Evolutionary conservation across 805 yeast genomes (phyloP).

Genomic region (Cyberlindnera mycetangii): DNA sequence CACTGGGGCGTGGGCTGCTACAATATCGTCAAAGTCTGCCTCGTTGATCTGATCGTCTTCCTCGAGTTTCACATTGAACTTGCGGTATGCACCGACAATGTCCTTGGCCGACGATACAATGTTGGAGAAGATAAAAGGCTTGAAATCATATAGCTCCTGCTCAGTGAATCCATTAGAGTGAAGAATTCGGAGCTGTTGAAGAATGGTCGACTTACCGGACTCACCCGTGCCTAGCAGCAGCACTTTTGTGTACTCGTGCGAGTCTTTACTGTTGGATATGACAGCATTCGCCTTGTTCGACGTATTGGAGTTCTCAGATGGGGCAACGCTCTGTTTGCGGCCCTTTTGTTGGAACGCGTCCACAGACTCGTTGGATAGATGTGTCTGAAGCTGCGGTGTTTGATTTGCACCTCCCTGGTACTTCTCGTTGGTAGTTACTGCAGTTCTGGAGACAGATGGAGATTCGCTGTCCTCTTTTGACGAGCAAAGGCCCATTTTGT

Average conservation of each 20-base stretch:
- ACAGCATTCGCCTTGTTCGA: slow-evolving; percentile 7
- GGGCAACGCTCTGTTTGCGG: slow-evolving; percentile 24
- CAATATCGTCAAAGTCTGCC: slow-evolving; percentile 26
- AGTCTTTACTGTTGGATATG: slow-evolving; percentile 21
- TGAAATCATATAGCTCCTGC: slow-evolving; percentile 70
- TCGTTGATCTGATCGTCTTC: slow-evolving; percentile 31
- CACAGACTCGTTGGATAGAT: neutral
- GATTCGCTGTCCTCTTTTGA: slow-evolving; percentile 18
- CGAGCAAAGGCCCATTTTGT: slow-evolving; percentile 24
- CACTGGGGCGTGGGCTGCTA: slow-evolving; percentile 35
- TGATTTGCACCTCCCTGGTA: too few species aligned
- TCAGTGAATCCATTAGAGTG: slow-evolving; percentile 39
- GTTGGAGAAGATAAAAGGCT: slow-evolving; percentile 76
- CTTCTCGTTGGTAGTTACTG: neutral
- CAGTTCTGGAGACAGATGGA: neutral
- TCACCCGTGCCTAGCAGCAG: slow-evolving; percentile 81
- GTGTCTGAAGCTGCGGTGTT: neutral
- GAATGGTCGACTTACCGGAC: slow-evolving; percentile 44
- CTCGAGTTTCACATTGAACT: slow-evolving; percentile 37
- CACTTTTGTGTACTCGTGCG: slow-evolving; percentile 59
- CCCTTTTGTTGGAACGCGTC: neutral
- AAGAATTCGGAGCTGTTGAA: slow-evolving; percentile 40
- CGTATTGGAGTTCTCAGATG: slow-evolving; percentile 22
- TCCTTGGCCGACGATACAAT: slow-evolving; percentile 73
- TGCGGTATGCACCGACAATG: slow-evolving; percentile 62